Conservation (phyloP, 306 rosid species). For the Vigna angularis region DNA sequence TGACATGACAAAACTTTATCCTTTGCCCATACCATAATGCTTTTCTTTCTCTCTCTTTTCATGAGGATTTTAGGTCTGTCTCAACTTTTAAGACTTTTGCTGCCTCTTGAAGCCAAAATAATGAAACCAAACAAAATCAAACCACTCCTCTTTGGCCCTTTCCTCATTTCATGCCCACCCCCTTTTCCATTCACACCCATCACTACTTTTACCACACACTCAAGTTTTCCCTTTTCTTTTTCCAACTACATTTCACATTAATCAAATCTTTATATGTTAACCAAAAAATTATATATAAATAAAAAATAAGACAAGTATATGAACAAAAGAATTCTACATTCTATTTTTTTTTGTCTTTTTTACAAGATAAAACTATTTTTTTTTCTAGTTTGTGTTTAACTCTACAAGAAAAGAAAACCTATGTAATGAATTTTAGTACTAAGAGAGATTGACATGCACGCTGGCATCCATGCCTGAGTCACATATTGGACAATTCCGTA, state of each 20-base stretch:
- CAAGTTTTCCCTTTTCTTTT: neutral
- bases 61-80: slow-evolving; percentile 47
- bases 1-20: slow-evolving; percentile 49
- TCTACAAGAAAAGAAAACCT: neutral
- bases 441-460: slow-evolving; percentile 89
- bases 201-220: slow-evolving; percentile 26
- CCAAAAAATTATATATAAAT: too few relatives aligned
- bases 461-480: slow-evolving; percentile 69
- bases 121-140: slow-evolving; percentile 46
- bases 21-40: slow-evolving; percentile 44
- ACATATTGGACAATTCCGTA: slow-evolving; percentile 79
- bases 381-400: neutral
- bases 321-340: slow-evolving; percentile 45
- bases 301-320: neutral
- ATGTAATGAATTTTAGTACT: slow-evolving; percentile 7
- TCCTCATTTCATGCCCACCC: slow-evolving; percentile 30
- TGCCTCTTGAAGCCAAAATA: slow-evolving; percentile 36
- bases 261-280: too few relatives aligned
- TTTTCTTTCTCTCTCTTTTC: slow-evolving; percentile 36
- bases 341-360: neutral
- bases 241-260: neutral
- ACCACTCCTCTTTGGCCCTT: slow-evolving; percentile 35
- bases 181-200: slow-evolving; percentile 35
- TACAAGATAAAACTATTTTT: neutral
- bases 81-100: slow-evolving; percentile 53